phyloP scores from a whole-genome alignment of 192 early-diverging fungal genomes.

The Coemansia sp. region DNA sequence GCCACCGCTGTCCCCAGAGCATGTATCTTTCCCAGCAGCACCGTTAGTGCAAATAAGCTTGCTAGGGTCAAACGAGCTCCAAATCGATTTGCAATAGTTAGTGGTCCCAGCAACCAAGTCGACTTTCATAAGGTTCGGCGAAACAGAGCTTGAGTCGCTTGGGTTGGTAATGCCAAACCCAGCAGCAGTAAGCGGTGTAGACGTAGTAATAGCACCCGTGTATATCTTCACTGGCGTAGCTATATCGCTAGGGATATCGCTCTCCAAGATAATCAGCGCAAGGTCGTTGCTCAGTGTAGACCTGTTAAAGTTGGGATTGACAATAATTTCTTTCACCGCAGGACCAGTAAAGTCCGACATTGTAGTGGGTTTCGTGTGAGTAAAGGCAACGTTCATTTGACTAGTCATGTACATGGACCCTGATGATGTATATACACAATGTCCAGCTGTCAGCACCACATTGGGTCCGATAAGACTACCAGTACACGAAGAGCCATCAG shows the following conservation, averaged over 20 bases:
- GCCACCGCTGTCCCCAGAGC: constrained; percentile 51
- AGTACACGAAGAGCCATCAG: constrained; percentile 24
- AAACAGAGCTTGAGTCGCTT: not conserved
- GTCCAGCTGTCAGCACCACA: constrained; percentile 46
- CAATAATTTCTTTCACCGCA: constrained; percentile 15
- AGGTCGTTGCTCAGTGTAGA: constrained; percentile 30
- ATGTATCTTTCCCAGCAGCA: constrained; percentile 42
- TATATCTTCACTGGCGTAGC: constrained; percentile 25
- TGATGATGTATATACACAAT: constrained; percentile 22
- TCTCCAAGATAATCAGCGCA: constrained; percentile 28
- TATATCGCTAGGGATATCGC: constrained; percentile 9
- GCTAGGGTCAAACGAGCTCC: constrained; percentile 9
- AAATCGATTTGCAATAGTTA: constrained; percentile 14
- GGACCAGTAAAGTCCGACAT: constrained; percentile 4
- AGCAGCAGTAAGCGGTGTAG: constrained; percentile 20
- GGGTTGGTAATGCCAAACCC: constrained; percentile 36
- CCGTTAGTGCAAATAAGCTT: constrained; percentile 46
- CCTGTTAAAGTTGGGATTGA: constrained; percentile 15
- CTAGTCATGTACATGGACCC: not conserved
- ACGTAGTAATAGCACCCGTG: not conserved
- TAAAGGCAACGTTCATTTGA: constrained; percentile 19
- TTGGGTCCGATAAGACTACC: constrained; percentile 48
- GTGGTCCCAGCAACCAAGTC: constrained; percentile 16
- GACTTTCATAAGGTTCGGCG: constrained; percentile 27
- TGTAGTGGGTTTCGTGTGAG: constrained; percentile 12